phyloP scores from a whole-genome alignment of 106 monocot species.

The Platanthera zijinensis region DNA sequence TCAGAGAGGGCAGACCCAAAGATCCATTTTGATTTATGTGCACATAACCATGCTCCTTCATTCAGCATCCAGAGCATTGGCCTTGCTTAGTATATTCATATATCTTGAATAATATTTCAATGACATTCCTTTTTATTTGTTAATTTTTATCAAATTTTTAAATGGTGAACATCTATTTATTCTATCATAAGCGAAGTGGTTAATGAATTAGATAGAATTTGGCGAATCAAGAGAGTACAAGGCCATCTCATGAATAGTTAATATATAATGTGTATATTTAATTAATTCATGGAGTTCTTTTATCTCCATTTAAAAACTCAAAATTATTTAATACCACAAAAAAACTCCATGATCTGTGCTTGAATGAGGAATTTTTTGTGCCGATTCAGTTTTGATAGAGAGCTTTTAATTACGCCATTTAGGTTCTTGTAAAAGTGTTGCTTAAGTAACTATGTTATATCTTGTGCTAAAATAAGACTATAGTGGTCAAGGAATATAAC shows the following conservation, averaged over 20 bases:
- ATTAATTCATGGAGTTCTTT: background rate
- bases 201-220: background rate
- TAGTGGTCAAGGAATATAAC: too few species aligned
- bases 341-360: background rate
- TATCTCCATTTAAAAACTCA: background rate
- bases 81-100: background rate
- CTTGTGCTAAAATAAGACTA: too few species aligned
- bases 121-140: background rate
- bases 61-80: too few species aligned
- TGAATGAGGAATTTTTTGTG: background rate
- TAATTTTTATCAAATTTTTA: background rate
- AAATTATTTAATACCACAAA: background rate
- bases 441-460: too few species aligned
- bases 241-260: background rate
- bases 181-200: background rate
- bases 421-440: background rate
- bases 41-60: too few species aligned
- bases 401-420: background rate
- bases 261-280: background rate
- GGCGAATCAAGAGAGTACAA: background rate
- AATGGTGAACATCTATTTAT: background rate
- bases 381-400: background rate
- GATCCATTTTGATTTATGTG: too few species aligned
- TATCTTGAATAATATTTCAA: too few species aligned
- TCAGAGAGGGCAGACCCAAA: too few species aligned